phyloP scores from a whole-genome alignment of 2,329 filamentous ascomycete genomes.

The Neurospora sp. region DNA sequence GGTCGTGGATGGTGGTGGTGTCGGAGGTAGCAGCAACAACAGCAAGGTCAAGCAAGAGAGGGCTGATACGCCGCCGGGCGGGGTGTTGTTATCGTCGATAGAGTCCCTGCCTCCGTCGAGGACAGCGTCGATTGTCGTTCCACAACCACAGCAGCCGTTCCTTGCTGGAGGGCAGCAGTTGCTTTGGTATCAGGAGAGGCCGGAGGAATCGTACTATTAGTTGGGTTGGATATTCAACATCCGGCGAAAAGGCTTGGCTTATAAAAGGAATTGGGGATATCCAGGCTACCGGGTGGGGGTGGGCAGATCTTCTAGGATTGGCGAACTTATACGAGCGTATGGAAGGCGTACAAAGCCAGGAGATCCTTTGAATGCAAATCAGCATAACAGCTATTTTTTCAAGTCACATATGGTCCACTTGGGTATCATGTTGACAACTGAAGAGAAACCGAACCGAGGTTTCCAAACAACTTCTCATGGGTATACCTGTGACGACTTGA shows the following conservation, averaged over 20 bases:
- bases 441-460: background rate
- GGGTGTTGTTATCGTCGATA: background rate
- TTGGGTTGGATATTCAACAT: background rate
- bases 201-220: background rate
- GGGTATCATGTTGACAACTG: background rate
- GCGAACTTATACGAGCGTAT: background rate
- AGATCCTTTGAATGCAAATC: background rate
- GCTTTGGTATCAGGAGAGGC: background rate
- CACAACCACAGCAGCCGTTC: background rate
- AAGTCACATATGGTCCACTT: background rate
- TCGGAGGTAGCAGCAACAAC: background rate
- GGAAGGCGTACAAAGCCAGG: background rate
- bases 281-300: background rate
- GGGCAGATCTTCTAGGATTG: background rate
- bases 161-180: background rate
- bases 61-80: background rate
- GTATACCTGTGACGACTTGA: no score
- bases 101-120: background rate
- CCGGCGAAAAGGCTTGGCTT: background rate
- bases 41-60: background rate
- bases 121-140: background rate
- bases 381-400: background rate
- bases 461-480: background rate
- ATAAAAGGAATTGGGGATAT: background rate
- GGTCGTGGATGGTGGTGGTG: background rate